Evolutionary conservation across 495 filamentous ascomycete genomes (phyloP).

Genomic region (Talaromyces trachyspermus): DNA sequence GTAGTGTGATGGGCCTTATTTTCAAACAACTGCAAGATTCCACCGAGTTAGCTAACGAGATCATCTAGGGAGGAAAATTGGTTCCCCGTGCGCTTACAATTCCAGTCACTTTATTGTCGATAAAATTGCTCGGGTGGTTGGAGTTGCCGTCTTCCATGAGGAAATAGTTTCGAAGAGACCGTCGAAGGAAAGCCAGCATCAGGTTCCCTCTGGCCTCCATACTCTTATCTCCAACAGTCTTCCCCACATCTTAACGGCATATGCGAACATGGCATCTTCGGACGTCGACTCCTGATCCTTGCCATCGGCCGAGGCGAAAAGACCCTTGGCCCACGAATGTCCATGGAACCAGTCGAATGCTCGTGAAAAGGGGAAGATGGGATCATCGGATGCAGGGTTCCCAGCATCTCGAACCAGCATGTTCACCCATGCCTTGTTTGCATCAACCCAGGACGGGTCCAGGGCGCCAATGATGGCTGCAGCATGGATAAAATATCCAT

Average conservation of each 20-base stretch:
- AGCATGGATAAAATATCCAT: slow-evolving; percentile 79
- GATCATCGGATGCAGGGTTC: slow-evolving; percentile 65
- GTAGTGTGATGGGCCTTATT: slow-evolving; percentile 96
- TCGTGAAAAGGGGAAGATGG: slow-evolving; percentile 78
- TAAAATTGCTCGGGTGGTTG: slow-evolving; percentile 70
- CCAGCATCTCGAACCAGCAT: slow-evolving; percentile 69
- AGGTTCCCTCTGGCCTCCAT: slow-evolving; percentile 85
- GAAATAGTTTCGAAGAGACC: slow-evolving; percentile 73
- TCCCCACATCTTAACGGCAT: slow-evolving; percentile 95
- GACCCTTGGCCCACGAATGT: slow-evolving; percentile 91
- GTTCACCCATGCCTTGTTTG: slow-evolving; percentile 75
- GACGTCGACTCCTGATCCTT: slow-evolving; percentile 90
- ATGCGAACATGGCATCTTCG: slow-evolving; percentile 84
- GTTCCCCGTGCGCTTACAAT: slow-evolving; percentile 47
- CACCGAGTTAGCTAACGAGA: slow-evolving; percentile 10
- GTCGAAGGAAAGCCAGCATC: slow-evolving; percentile 67
- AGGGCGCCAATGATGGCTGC: slow-evolving; percentile 79
- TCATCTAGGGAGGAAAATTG: background rate
- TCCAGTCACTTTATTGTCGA: slow-evolving; percentile 79
- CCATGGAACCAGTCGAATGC: slow-evolving; percentile 92
- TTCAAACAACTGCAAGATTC: slow-evolving; percentile 62
- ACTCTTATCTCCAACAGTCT: slow-evolving; percentile 60
- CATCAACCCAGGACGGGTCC: slow-evolving; percentile 65
- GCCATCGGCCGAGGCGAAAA: slow-evolving; percentile 85
- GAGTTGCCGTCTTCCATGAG: slow-evolving; percentile 61